Evolutionary conservation across 169 alveolate genomes (phyloP).

Genomic region (Plasmodium knowlesi): DNA sequence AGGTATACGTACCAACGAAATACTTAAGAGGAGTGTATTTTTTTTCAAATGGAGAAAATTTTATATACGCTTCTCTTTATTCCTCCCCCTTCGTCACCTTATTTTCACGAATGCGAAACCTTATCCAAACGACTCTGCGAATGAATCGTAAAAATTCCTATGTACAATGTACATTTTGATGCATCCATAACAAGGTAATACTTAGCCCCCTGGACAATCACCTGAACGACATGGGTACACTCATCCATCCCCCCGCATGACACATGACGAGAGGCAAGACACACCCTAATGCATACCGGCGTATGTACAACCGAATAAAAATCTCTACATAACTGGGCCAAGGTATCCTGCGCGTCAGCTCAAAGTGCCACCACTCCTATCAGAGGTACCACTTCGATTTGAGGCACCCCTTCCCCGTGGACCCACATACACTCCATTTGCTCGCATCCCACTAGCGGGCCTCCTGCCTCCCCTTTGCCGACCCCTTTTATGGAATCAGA

Average conservation of each 20-base stretch:
- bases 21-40: background rate
- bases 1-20: background rate
- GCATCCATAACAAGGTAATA: background rate
- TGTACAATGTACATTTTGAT: background rate
- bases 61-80: background rate
- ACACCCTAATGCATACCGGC: background rate
- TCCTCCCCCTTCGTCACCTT: background rate
- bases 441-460: background rate
- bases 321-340: background rate
- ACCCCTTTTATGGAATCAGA: constrained; percentile 25
- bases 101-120: background rate
- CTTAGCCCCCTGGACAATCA: background rate
- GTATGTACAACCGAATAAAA: background rate
- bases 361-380: background rate
- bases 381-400: background rate
- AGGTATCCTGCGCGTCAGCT: background rate
- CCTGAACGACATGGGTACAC: background rate
- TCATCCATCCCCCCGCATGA: background rate
- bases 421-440: background rate
- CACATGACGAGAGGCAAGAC: background rate
- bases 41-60: background rate
- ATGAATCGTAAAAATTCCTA: background rate
- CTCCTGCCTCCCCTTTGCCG: background rate
- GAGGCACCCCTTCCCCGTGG: background rate
- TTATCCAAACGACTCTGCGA: background rate